Base-by-base conservation (phyloP, 345 rosid genomes). In the Corchorus capsularis region DNA sequence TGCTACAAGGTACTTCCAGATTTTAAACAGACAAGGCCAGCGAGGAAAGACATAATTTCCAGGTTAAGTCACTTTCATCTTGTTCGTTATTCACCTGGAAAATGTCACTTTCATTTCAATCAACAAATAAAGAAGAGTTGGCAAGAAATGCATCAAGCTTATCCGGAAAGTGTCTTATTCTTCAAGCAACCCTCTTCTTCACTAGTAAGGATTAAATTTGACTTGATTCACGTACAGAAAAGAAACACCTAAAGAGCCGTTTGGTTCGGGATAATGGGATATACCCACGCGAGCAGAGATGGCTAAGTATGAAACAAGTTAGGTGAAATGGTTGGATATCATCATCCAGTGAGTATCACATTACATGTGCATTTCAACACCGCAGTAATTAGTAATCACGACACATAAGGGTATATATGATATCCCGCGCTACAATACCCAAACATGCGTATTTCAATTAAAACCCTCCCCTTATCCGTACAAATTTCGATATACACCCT, bases 11-110 rank as follows among this genome's bases (percentile, higher is more conserved):
- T 39, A 6, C 43, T 39, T 39, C 4, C 43, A 50, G 59, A 2
- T 27, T 4, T 43, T 17, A 27, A 5, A 50, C 61, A 17, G 34
- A 17, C 11, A 52, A 52, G 27, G 32, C 46, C 46, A 3, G 9
- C 27, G 8, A 69, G 27, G 46, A 27, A 32, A 66, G 71, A 22
- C 56, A 68, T 68, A 12, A 47, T 47, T 32, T 69, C 57, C 60
- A 50, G 72, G 72, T 50, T 50, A 8, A 45, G 16, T 69, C 27
- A 16, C 41, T 69, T 69, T 22, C 72, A 50, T 69, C 32, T 69
- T 45, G 32, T 64, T 64, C 2, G 17, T 13, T 61, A 3, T 9
- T 5, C 34, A 13, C 52, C 19, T n/a, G 9, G 14, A 60, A 5
- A 60, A 13, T 32, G 64, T 61, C 41, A 32, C 41, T 61, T 61